Evolutionary conservation across 1,284 basidiomycete species (phyloP).

Genomic region (Ceratorhiza oryzae-sativae): DNA sequence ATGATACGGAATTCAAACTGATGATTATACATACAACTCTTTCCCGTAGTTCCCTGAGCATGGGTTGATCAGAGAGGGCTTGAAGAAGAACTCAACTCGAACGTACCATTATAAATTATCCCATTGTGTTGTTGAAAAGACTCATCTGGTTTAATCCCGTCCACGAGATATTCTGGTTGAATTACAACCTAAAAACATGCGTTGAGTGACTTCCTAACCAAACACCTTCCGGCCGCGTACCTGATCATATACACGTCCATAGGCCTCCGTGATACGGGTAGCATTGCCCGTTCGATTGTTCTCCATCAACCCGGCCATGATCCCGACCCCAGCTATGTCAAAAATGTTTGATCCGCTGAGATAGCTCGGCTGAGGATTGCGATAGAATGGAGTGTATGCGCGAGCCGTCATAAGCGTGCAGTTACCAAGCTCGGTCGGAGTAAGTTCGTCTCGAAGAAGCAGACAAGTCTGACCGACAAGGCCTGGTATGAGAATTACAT

Average conservation of each 20-base stretch:
- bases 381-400: constrained; percentile 36
- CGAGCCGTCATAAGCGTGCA: constrained; percentile 37
- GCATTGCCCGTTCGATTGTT: constrained; percentile 51
- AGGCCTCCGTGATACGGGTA: constrained; percentile 59
- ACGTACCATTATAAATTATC: constrained; percentile 63
- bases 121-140: constrained; percentile 68
- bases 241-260: constrained; percentile 51
- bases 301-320: constrained; percentile 56
- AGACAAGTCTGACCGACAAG: constrained; percentile 65
- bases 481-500: constrained; percentile 67
- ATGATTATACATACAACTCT: constrained; percentile 56
- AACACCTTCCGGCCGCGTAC: constrained; percentile 46
- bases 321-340: constrained; percentile 64
- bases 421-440: constrained; percentile 30
- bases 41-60: constrained; percentile 61
- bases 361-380: constrained; percentile 19
- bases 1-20: too few relatives aligned
- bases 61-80: neutral
- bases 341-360: constrained; percentile 69
- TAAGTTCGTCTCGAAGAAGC: constrained; percentile 52
- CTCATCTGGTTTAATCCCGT: constrained; percentile 69
- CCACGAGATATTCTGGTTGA: constrained; percentile 49
- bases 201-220: constrained; percentile 49
- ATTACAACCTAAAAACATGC: neutral
- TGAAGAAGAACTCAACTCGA: neutral